These are phyloP conservation scores for Aureobasidium namibiae DNA, from an alignment of 2,329 filamentous ascomycete species.

Conservation along the genomic window DNA sequence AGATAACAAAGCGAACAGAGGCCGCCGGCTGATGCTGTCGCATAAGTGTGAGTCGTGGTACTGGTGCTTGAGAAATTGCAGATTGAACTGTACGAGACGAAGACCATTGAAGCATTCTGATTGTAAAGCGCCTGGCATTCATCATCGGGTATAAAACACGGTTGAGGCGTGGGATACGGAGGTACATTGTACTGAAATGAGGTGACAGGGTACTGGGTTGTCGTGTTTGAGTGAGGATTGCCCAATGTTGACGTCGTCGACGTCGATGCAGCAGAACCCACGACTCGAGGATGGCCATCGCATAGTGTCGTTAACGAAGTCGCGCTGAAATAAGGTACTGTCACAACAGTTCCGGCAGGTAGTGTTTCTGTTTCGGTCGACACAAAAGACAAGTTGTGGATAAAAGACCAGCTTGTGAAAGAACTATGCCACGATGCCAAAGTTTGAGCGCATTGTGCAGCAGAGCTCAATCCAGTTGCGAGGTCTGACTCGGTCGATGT, in stretches of 20 bases:
- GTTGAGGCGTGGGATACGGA: neutral
- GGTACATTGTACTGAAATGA: neutral
- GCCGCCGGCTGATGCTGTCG: neutral
- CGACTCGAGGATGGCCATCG: neutral
- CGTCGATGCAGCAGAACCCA: neutral
- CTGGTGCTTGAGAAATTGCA: neutral
- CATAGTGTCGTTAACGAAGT: neutral
- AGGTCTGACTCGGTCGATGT: neutral
- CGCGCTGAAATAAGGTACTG: neutral
- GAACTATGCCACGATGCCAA: neutral
- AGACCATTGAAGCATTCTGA: neutral
- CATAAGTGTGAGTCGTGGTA: neutral
- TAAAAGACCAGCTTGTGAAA: neutral
- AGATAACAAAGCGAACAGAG: neutral
- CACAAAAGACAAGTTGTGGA: neutral
- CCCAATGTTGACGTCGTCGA: neutral
- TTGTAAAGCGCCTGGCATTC: neutral
- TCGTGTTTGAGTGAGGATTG: neutral
- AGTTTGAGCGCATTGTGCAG: neutral
- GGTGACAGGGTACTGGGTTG: neutral
- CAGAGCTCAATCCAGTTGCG: neutral
- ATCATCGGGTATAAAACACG: neutral
- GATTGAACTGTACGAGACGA: neutral
- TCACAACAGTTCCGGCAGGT: neutral
- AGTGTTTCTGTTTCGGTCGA: neutral